A percentile compares a stretch with the other conserved stretches of the same genome.
phyloP scores from a whole-genome alignment of 2,329 filamentous ascomycete species.

The Aureobasidium uvarum region DNA sequence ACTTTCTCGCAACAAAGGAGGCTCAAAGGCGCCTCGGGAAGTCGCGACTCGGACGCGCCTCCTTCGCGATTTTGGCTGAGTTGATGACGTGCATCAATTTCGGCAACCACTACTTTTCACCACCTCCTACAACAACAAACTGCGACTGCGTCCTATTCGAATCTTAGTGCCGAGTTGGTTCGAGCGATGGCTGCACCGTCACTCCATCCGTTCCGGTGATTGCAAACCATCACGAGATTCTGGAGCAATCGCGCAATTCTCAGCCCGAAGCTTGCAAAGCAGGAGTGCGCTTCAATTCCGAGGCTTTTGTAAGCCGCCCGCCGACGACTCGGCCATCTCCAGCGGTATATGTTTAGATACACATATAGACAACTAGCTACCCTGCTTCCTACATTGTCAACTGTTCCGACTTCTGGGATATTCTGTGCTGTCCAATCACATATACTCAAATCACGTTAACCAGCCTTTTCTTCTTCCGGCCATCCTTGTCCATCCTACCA shows the following conservation, averaged over 20 bases:
- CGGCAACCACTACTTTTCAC: not conserved
- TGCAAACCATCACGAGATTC: not conserved
- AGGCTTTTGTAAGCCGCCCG: slow-evolving; percentile 17
- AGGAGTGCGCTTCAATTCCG: slow-evolving; percentile 25
- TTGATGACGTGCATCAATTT: slow-evolving; percentile 21
- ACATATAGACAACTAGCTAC: not conserved
- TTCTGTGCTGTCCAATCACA: too few relatives aligned
- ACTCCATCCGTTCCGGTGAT: not conserved
- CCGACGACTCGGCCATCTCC: not conserved
- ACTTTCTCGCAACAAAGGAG: slow-evolving; percentile 2
- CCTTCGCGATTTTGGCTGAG: slow-evolving; percentile 1
- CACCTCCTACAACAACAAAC: not conserved
- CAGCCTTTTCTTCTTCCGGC: not conserved
- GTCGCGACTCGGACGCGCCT: slow-evolving; percentile 20
- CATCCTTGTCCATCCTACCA: not conserved
- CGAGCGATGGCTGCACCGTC: not conserved
- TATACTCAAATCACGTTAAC: not conserved
- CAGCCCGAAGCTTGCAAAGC: slow-evolving; percentile 12
- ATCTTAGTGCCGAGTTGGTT: not conserved
- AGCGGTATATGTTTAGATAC: not conserved
- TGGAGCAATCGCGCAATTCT: slow-evolving; percentile 11
- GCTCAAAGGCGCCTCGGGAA: not conserved
- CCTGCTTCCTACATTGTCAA: not conserved
- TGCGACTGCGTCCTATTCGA: not conserved
- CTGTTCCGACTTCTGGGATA: not conserved